These are phyloP conservation scores for Stygiomarasmius scandens DNA, from an alignment of 1,284 basidiomycete species.

Conservation along the genomic window DNA sequence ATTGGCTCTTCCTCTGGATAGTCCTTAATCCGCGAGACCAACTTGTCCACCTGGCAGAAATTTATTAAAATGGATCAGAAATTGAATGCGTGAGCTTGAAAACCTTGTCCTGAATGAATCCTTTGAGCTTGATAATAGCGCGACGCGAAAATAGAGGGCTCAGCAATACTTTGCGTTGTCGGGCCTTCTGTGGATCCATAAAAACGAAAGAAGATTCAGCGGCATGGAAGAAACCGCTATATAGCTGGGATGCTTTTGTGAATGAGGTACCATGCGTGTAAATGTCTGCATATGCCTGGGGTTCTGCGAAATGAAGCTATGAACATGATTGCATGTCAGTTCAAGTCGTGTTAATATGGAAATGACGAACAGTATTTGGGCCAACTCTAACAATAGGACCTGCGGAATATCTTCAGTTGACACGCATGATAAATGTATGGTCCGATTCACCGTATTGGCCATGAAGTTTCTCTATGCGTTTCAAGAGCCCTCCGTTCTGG, in stretches of 20 bases:
- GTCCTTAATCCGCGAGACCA: slow-evolving; percentile 14
- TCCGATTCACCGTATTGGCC: no score
- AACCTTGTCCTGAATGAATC: slow-evolving; percentile 25
- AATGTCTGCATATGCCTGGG: slow-evolving; percentile 26
- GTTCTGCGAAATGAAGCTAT: slow-evolving; percentile 29
- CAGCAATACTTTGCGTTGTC: slow-evolving; percentile 23
- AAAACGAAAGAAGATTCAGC: slow-evolving; percentile 20
- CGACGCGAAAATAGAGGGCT: slow-evolving; percentile 28
- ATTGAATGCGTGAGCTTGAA: background rate
- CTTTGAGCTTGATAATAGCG: slow-evolving; percentile 26
- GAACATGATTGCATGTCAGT: no score
- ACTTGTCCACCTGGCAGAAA: background rate
- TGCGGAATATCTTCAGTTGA: no score
- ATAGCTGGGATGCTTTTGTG: slow-evolving; percentile 25
- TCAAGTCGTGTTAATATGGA: no score
- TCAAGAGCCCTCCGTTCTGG: no score
- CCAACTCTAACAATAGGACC: background rate
- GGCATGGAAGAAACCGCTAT: slow-evolving; percentile 19
- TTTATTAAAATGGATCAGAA: no score
- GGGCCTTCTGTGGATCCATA: slow-evolving; percentile 20
- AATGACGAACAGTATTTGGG: no score
- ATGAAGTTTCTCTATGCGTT: no score
- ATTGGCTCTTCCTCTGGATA: background rate
- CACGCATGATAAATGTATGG: no score
- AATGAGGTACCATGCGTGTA: slow-evolving; percentile 25